Conservation (phyloP, 495 filamentous ascomycete genomes). For the Penicillium flavigenum region DNA sequence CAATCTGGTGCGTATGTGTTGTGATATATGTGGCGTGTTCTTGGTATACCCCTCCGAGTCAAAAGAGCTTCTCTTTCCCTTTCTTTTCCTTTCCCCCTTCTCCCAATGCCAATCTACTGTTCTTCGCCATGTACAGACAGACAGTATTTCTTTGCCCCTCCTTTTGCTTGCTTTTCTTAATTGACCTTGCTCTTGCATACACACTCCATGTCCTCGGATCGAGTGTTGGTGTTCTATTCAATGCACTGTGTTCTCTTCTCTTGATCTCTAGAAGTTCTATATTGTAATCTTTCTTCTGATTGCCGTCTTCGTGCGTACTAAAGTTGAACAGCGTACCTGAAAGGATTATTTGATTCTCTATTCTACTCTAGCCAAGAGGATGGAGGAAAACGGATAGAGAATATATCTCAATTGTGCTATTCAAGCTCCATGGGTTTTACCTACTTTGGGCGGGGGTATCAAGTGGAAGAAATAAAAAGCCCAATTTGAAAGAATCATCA, state of each 20-base stretch:
- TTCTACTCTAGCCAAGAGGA: too few species aligned
- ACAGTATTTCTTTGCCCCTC: conserved; percentile 1
- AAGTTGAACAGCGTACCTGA: neutral
- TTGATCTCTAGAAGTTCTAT: neutral
- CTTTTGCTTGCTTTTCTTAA: conserved; percentile 10
- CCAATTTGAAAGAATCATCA: neutral
- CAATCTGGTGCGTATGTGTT: conserved; percentile 17
- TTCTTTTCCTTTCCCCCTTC: conserved; percentile 9
- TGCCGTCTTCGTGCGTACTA: neutral
- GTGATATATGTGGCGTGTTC: conserved; percentile 35
- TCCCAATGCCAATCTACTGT: conserved; percentile 2
- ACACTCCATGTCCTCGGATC: neutral
- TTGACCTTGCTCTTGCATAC: conserved; percentile 4
- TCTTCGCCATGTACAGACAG: conserved; percentile 21
- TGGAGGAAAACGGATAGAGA: too few species aligned
- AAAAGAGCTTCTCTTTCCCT: conserved; percentile 21
- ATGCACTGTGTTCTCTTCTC: neutral
- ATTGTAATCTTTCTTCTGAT: neutral
- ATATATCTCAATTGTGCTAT: neutral
- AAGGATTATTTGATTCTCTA: neutral
- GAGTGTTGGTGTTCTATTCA: conserved; percentile 9
- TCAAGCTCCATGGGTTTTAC: neutral
- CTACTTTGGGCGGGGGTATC: conserved; percentile 2
- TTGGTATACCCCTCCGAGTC: conserved; percentile 34
- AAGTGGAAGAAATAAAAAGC: neutral